Base-by-base conservation (phyloP, 1,284 basidiomycete genomes). In the Ustilago sp. region DNA sequence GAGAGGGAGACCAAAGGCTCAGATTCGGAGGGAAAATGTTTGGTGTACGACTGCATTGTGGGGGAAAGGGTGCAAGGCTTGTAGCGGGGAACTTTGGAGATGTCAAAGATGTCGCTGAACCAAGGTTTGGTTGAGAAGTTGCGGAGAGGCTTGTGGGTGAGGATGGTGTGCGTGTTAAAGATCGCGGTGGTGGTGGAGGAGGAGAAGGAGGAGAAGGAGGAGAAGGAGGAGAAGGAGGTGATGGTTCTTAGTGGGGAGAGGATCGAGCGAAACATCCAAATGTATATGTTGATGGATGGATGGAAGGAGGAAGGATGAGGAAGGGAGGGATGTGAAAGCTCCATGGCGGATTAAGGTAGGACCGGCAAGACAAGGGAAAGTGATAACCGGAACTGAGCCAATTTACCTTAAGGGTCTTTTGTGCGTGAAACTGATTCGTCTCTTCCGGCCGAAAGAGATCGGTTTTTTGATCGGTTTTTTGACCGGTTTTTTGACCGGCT, bases 11-110 rank as follows among this genome's bases (percentile, higher is more conserved):
- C 68, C 0, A 82, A 53, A 0, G 79, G 50, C 2, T 57, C 36
- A 0, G 48, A 36, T 3, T 53, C 38, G 28, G 65, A 50, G 1
- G 75, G 75, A 23, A 74, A 78, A 19, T 43, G 15, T 13, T 57
- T 54, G 7, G 71, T 63, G 63, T 78, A 78, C 15, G 74, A 77
- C 43, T 73, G 36, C 74, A 76, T 76, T 2, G 13, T 11, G 8
- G 41, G 8, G 5, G 9, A 17, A 0, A 57, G 58, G 7, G 11
- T 23, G 51, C 51, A 32, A 17, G 59, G 45, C 38, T 64, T 35
- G 64, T 62, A 71, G 12, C 53, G 41, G 15, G 63, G 74, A 2
- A 69, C 38, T 31, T 63, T 61, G 19, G 50, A n/a, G 5, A 64
- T 8, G 9, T 74, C 59, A 17, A 74, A 74, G 0, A 47, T 11